These are phyloP conservation scores for Rhizopus arrhizus DNA, from an alignment of 371 early-diverging fungal genomes.

Conservation along the genomic window DNA sequence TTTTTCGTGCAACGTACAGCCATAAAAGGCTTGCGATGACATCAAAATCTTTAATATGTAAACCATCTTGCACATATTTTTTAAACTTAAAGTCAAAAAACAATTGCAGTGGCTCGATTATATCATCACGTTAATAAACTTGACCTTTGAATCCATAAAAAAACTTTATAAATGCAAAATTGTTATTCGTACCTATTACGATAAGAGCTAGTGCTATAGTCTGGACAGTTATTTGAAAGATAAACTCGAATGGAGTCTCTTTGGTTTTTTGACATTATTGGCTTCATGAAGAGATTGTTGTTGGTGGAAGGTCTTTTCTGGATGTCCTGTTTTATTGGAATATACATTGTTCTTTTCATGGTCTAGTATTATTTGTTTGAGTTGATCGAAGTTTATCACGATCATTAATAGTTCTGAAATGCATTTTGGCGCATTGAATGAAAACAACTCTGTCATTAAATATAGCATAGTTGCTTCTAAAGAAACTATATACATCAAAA, in stretches of 20 bases:
- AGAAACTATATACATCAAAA: slow-evolving; percentile 18
- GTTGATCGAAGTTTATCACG: slow-evolving; percentile 24
- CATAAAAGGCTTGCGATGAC: too few species aligned
- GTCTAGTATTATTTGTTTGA: slow-evolving; percentile 13
- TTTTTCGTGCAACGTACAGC: too few species aligned
- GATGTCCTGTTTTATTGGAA: background rate
- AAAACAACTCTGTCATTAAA: slow-evolving; percentile 11
- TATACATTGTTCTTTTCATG: slow-evolving; percentile 19
- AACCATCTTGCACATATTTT: background rate
- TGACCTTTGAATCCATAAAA: too few species aligned
- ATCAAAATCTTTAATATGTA: too few species aligned
- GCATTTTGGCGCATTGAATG: slow-evolving; percentile 15
- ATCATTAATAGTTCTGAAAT: slow-evolving; percentile 11
- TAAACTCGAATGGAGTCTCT: background rate
- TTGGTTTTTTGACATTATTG: background rate
- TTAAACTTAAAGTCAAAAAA: slow-evolving; percentile 1
- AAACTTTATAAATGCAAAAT: too few species aligned
- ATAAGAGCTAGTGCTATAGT: background rate
- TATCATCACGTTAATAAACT: too few species aligned
- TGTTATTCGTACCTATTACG: background rate
- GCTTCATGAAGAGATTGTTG: background rate
- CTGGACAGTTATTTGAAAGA: background rate
- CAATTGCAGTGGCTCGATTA: background rate
- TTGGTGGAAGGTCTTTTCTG: background rate
- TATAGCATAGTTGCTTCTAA: slow-evolving; percentile 16